These are phyloP conservation scores for Leucosporidium yakuticum DNA, from an alignment of 768 basidiomycete genomes.

Conservation along the genomic window DNA sequence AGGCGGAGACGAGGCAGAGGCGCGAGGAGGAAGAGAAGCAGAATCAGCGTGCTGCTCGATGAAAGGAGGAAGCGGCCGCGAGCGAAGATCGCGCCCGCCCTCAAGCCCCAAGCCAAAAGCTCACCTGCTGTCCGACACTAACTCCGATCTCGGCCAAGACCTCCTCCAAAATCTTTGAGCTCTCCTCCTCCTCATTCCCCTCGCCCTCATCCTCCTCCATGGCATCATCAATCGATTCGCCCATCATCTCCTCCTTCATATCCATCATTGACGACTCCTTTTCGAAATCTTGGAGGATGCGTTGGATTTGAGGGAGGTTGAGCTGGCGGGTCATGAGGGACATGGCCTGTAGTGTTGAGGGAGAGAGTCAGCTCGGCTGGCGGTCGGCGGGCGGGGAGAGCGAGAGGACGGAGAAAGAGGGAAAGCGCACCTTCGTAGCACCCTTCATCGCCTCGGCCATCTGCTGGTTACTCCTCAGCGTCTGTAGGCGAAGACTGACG, in stretches of 20 bases:
- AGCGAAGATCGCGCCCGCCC: too few relatives aligned
- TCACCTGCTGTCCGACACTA: slow-evolving; percentile 65
- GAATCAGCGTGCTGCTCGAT: too few relatives aligned
- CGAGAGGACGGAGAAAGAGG: background rate
- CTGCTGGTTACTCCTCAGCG: slow-evolving; percentile 91
- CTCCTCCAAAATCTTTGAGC: slow-evolving; percentile 79
- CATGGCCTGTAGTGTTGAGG: slow-evolving; percentile 78
- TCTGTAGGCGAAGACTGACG: slow-evolving; percentile 89
- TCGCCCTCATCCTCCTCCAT: slow-evolving; percentile 70
- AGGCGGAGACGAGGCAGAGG: too few relatives aligned
- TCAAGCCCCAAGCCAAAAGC: too few relatives aligned
- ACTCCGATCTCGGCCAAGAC: slow-evolving; percentile 98
- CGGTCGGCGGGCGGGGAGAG: too few relatives aligned
- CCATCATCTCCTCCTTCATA: slow-evolving; percentile 99
- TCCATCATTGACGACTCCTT: slow-evolving; percentile 97
- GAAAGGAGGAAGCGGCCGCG: too few relatives aligned
- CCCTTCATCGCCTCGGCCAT: slow-evolving; percentile 99
- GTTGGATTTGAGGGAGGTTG: slow-evolving; percentile 88
- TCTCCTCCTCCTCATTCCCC: slow-evolving; percentile 94
- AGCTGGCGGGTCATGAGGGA: slow-evolving; percentile 92
- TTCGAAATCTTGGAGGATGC: slow-evolving; percentile 98
- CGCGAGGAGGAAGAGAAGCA: too few relatives aligned
- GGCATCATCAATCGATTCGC: slow-evolving; percentile 92
- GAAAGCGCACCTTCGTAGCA: slow-evolving; percentile 71
- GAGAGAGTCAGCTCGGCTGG: background rate